These are phyloP conservation scores for Juglanconis oblonga DNA, from an alignment of 2,329 filamentous ascomycete genomes.

Conservation along the genomic window DNA sequence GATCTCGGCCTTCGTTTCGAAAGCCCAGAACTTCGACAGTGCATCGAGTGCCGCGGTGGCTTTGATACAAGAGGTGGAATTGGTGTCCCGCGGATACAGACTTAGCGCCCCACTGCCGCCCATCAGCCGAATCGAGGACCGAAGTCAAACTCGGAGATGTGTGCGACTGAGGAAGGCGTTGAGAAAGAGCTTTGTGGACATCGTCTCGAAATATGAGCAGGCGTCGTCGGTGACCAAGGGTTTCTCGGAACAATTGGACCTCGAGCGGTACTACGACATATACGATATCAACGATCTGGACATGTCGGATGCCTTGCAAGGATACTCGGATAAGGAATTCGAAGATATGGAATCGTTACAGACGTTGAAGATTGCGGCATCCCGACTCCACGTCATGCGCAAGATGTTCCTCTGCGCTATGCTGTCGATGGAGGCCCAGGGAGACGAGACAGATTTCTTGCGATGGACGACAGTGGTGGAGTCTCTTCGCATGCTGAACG, in stretches of 20 bases:
- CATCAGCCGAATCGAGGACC: conserved; percentile 87
- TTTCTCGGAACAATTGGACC: conserved; percentile 73
- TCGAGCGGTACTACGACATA: conserved; percentile 91
- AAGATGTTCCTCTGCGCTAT: conserved; percentile 88
- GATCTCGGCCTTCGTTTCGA: conserved; percentile 65
- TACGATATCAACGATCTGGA: conserved; percentile 76
- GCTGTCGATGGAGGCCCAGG: conserved; percentile 79
- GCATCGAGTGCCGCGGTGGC: conserved; percentile 72
- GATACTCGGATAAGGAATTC: conserved; percentile 62
- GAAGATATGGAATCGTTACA: conserved; percentile 78
- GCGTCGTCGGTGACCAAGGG: conserved; percentile 66
- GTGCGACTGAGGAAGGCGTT: conserved; percentile 75
- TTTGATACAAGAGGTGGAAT: conserved; percentile 90
- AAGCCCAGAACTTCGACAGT: conserved; percentile 78
- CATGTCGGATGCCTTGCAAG: conserved; percentile 65
- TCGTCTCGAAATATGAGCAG: conserved; percentile 70
- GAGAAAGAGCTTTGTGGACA: conserved; percentile 63
- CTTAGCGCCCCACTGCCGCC: conserved; percentile 80
- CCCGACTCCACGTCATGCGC: conserved; percentile 74
- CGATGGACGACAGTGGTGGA: conserved; percentile 79
- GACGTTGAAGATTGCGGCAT: conserved; percentile 76
- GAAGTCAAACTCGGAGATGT: conserved; percentile 75
- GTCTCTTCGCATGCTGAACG: conserved; percentile 65
- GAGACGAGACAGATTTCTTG: conserved; percentile 70
- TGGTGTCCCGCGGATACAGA: conserved; percentile 76